Evolutionary conservation across 108 stramenopile genomes (phyloP), one percentile per base, ranked within the genome.

Genomic region (Nannochloropsis salina): DNA sequence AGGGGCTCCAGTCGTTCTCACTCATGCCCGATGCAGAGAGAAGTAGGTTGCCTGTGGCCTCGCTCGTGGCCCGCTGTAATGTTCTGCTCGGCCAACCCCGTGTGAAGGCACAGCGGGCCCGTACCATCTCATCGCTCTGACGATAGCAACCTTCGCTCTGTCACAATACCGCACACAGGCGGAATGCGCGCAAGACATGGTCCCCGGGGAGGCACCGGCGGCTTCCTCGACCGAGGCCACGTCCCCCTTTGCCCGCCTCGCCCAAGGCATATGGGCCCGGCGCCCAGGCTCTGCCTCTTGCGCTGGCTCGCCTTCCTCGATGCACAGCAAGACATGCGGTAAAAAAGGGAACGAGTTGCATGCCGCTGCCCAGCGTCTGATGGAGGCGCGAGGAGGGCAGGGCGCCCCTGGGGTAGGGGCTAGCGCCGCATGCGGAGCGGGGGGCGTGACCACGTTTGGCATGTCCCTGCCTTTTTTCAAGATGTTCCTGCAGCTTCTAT

Each of bases 401-500:
- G 61, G 61, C 15, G 61, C 20, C 20, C 61, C 15, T 74, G 4
- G 2, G 15, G 61, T 1, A 15, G 61, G 61, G 15, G 61, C 61
- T 74, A 2, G 20, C 1, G 61, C 4, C n/a, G 61, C 61, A 74
- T 31, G 31, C 31, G 61, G 61, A 74, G 61, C 20, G 61, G 61
- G 61, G 61, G n/a, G 61, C n/a, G 3, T 74, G 61, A 74, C 61
- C 15, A 74, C 61, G 20, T n/a, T 74, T 4, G 61, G 61, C 15
- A 74, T 74, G 61, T 74, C 61, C 61, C n/a, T 74, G 0, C 61
- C 61, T 15, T 74, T 74, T 74, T 74, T 88, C 44, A 88, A 88
- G 85, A 74, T 88, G 21, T 80, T 88, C 10, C 85, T 88, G 2
- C 85, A 85, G 88, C 4, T 85, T 45, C 82, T 84, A 44, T 82